Percentiles rank a stretch among this genome's conserved stretches.
Conservation (phyloP, 2,329 filamentous ascomycete genomes). For the Neofusicoccum umdonicola region DNA sequence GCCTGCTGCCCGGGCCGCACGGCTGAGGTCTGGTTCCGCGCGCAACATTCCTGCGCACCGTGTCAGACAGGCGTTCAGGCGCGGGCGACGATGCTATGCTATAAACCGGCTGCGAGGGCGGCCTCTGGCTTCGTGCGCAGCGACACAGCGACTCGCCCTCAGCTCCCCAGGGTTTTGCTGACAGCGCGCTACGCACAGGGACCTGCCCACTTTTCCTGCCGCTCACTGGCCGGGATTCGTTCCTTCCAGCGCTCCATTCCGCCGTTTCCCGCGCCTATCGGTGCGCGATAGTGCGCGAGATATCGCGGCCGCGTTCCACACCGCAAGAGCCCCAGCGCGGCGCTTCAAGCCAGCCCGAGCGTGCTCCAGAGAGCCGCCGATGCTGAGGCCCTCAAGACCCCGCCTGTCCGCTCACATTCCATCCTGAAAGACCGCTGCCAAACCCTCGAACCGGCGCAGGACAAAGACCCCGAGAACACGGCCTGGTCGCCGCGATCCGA, state of each 20-base stretch:
- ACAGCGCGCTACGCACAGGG: constrained; percentile 7
- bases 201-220: constrained; percentile 1
- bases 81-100: not conserved
- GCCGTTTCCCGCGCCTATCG: constrained; percentile 6
- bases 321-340: constrained; percentile 8
- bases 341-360: not conserved
- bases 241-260: constrained; percentile 6
- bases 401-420: not conserved
- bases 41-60: not conserved
- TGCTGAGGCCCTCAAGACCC: not conserved
- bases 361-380: constrained; percentile 4
- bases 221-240: constrained; percentile 1
- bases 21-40: not conserved
- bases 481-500: constrained; percentile 1
- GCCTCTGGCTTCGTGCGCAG: not conserved
- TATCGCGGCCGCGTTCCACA: constrained; percentile 1
- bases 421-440: not conserved
- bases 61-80: not conserved
- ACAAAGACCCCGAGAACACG: not conserved
- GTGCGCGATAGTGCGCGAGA: not conserved
- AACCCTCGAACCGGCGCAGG: not conserved
- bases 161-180: not conserved
- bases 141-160: not conserved
- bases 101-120: constrained; percentile 9
- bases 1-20: not conserved